These are phyloP conservation scores for Sherardia arvensis DNA, from an alignment of 257 asterid species.

Conservation along the genomic window DNA sequence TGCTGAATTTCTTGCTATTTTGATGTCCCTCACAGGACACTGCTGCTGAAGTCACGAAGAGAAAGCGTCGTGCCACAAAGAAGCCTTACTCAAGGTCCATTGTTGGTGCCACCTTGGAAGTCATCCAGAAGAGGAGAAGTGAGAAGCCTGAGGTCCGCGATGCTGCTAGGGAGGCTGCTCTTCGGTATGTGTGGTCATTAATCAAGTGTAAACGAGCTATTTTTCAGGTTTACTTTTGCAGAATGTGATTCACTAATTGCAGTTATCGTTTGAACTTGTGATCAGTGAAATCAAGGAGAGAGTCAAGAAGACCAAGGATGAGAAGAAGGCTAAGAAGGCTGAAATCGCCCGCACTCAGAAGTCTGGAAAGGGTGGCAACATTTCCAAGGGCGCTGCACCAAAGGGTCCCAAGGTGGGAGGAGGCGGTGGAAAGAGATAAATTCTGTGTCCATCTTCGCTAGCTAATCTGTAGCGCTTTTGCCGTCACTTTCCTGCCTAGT, in stretches of 20 bases:
- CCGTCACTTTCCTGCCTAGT: not conserved
- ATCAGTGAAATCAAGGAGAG: conserved; percentile 58
- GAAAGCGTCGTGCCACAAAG: conserved; percentile 50
- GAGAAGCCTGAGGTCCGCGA: conserved; percentile 63
- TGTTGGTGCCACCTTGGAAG: conserved; percentile 59
- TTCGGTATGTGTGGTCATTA: conserved; percentile 30
- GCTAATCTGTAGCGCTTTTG: not conserved
- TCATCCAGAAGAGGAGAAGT: conserved; percentile 47
- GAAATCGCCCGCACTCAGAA: conserved; percentile 41
- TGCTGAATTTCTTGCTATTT: not conserved
- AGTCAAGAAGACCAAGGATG: conserved; percentile 56
- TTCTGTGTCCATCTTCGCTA: not conserved
- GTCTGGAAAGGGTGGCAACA: conserved; percentile 24
- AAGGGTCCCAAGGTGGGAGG: conserved; percentile 58
- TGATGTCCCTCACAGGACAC: conserved; percentile 21
- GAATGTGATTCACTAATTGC: not conserved
- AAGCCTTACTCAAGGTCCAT: conserved; percentile 65
- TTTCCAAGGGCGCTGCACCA: conserved; percentile 40
- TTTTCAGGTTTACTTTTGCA: not conserved
- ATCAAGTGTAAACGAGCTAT: not conserved
- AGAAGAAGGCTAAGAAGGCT: conserved; percentile 56
- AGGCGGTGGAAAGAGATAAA: conserved; percentile 40
- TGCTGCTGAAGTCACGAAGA: conserved; percentile 47
- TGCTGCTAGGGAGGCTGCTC: conserved; percentile 61
- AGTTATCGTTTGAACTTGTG: not conserved